Base-by-base conservation (phyloP, 2,329 filamentous ascomycete genomes). In the Pseudonectria buxi region DNA sequence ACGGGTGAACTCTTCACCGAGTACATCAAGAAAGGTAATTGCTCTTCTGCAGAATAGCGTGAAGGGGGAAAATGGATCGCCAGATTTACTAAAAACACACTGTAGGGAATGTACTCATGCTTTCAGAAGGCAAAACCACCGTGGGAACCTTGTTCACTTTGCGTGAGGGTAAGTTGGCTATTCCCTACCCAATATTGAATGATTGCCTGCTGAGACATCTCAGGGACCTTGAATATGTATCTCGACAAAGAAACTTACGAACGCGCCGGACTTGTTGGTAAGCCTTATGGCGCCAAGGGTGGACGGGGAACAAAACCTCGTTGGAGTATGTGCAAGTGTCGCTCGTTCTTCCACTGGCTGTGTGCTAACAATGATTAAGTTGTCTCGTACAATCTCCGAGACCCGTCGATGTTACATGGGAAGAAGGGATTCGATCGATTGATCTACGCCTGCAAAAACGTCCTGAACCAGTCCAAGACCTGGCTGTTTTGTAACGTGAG, bases 181-280 rank as follows among this genome's bases (percentile, higher is more conserved):
- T 22, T 26, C 18, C 14, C 2, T 7, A 9, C 14, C 4, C 13
- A 6, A 10, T 12, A 6, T 22, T 16, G 28, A 28, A 12, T 24
- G 10, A 24, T 33, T 16, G 5, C 31, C 9, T 22, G 12, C 37
- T 54, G 7, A 36, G 15, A 4, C 2, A 30, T 7, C 3, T 6
- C 3, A 85, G 86, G 86, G 1, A 63, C 75, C 1, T 68, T 98
- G 24, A 77, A 72, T 4, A 70, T 98, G 49, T 83, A 86, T 49
- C 69, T 96, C 16, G 83, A 87, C 44, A 87, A 82, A 47, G 79
- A 88, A 35, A 79, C 76, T 1, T 95, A 89, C 58, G 88, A 96
- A 59, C 74, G 81, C 31, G 80, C 83, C 30, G 92, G 92, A 0
- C 68, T 98, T 1, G 75, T 80, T 1, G 90, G 90, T 1, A 80